Base-by-base conservation (phyloP, 2,329 filamentous ascomycete species). In the Calonectria hongkongensis region DNA sequence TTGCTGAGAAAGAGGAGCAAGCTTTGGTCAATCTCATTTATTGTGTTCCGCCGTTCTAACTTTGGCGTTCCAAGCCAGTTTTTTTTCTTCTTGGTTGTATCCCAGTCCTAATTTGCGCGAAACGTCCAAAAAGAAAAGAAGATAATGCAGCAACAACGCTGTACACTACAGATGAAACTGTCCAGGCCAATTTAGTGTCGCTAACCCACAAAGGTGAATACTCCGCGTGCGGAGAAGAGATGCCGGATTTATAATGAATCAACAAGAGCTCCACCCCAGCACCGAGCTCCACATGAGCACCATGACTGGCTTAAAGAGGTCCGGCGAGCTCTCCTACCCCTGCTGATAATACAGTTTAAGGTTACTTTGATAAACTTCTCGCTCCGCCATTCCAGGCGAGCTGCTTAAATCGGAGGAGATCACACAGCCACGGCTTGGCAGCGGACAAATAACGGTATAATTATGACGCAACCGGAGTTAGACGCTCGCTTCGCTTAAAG, bases 191-290 rank as follows among this genome's bases (percentile, higher is more conserved):
- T 7, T 21, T 47, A 18, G 43, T n/a, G n/a, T 9, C 12, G n/a
- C 45, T 48, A 48, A 25, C 45, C 45, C n/a, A 12, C 45, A 48
- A 48, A 3, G 45, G 45, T 25, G 45, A 48, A 48, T 48, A 16
- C 45, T 25, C 45, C 45, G 45, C 10, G 45, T 48, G 45, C n/a
- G 18, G 21, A 13, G n/a, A 9, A 48, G n/a, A 25, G 33, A 36
- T 54, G 54, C 18, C 12, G 54, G 54, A 41, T 60, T 60, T 41
- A 58, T 58, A 41, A 60, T 60, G 45, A 8, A 13, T 60, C n/a
- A 25, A 4, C 2, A 27, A 9, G 13, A 27, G 39, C 54, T 39
- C 54, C 33, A 60, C 54, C 4, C 36, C 10, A 12, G 7, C 25
- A 18, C 33, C n/a, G 9, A 48, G 21, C 21, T 48, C 45, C 10